phyloP scores from a whole-genome alignment of 306 rosid genomes.

The Sicyos baderoa region DNA sequence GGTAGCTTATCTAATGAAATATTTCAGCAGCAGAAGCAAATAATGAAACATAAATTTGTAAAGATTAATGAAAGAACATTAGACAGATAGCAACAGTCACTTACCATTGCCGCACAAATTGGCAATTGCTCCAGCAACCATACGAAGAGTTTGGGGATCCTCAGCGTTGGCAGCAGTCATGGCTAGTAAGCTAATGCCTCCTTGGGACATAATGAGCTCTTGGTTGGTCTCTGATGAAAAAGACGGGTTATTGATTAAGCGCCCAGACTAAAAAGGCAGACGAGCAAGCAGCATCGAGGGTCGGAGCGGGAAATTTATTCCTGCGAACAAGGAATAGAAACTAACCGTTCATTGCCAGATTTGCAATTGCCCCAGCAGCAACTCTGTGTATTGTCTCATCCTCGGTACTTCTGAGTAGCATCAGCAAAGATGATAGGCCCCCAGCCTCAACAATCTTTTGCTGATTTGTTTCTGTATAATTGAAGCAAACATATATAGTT shows the following conservation, averaged over 20 bases:
- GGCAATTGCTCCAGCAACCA: conserved; percentile 98
- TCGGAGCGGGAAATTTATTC: neutral
- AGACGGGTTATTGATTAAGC: neutral
- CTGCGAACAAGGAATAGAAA: neutral
- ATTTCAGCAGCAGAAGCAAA: neutral
- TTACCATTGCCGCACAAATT: conserved; percentile 97
- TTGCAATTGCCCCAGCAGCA: conserved; percentile 99
- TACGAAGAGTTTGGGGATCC: conserved; percentile 95
- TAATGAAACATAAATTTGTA: neutral
- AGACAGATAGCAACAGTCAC: conserved; percentile 24
- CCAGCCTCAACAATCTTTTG: conserved; percentile 97
- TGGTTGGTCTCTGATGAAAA: conserved; percentile 80
- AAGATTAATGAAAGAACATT: conserved; percentile 2
- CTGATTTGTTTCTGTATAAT: conserved; percentile 74
- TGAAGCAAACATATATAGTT: neutral
- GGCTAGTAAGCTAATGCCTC: conserved; percentile 81
- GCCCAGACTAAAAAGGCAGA: neutral
- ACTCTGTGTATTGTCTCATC: conserved; percentile 97
- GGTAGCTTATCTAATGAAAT: neutral
- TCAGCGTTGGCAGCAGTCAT: conserved; percentile 74
- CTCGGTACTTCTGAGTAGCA: conserved; percentile 63
- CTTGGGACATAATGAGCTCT: conserved; percentile 94
- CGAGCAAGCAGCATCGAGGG: conserved; percentile 10
- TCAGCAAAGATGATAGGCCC: conserved; percentile 82
- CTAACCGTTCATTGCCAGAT: conserved; percentile 95